Percentiles rank a stretch among this genome's conserved stretches.
Conservation (phyloP, 352 stramenopile genomes). For the Pythium insidiosum region DNA sequence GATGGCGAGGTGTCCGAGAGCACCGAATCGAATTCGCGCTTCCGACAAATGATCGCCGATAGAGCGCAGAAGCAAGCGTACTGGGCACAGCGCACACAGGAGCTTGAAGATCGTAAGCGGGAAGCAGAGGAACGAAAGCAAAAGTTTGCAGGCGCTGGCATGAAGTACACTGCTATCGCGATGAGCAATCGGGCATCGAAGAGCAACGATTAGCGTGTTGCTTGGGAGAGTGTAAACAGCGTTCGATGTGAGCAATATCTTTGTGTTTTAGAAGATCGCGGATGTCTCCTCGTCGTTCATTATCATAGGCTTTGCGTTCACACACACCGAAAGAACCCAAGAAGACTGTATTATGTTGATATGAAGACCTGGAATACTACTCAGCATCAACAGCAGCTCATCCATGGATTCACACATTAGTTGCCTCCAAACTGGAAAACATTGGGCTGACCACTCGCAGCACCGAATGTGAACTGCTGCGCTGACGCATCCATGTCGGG, state of each 20-base stretch:
- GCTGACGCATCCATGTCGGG: conserved; percentile 59
- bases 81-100: conserved; percentile 66
- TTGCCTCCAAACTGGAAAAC: conserved; percentile 82
- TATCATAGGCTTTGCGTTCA: too few species aligned
- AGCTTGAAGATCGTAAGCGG: conserved; percentile 63
- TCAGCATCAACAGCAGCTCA: too few species aligned
- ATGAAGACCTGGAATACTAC: too few species aligned
- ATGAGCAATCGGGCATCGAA: conserved; percentile 51
- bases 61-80: conserved; percentile 69
- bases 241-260: too few species aligned
- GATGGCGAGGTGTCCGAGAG: conserved; percentile 25
- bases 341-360: too few species aligned
- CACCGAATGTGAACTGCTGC: conserved; percentile 79
- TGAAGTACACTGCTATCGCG: conserved; percentile 80
- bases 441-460: conserved; percentile 47
- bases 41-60: conserved; percentile 73
- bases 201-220: conserved; percentile 9
- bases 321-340: too few species aligned
- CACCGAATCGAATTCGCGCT: conserved; percentile 27
- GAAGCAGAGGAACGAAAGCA: conserved; percentile 78
- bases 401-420: conserved; percentile 18
- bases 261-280: too few species aligned
- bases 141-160: conserved; percentile 52
- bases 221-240: too few species aligned
- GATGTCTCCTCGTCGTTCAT: too few species aligned